Conservation (phyloP, 2,329 filamentous ascomycete species). For the Stagonosporopsis vannaccii region DNA sequence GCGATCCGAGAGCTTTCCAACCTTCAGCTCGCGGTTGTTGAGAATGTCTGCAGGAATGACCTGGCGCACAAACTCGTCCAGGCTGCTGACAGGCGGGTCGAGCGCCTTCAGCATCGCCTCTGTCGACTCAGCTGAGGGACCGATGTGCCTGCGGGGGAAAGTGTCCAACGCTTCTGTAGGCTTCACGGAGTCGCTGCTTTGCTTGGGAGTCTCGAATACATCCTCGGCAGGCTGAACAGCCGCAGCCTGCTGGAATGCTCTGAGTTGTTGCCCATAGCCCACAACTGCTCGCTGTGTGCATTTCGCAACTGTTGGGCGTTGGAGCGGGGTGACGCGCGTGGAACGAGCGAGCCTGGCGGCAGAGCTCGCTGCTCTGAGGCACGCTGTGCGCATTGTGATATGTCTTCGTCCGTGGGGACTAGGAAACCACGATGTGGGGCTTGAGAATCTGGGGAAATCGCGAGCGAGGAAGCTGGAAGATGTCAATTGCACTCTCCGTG, state of each 20-base stretch:
- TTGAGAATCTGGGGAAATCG: conserved; percentile 11
- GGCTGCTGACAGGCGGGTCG: conserved; percentile 72
- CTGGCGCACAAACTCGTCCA: conserved; percentile 85
- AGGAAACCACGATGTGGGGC: conserved; percentile 10
- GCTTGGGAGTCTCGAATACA: conserved; percentile 38
- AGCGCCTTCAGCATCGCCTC: conserved; percentile 81
- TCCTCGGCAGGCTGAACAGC: conserved; percentile 34
- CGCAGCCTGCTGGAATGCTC: conserved; percentile 35
- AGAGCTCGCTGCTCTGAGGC: conserved; percentile 42
- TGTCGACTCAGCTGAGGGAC: conserved; percentile 73
- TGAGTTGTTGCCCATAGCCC: conserved; percentile 25
- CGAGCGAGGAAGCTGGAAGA: conserved; percentile 6
- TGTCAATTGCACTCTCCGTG: conserved; percentile 4
- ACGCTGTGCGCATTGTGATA: conserved; percentile 41
- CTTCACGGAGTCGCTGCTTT: conserved; percentile 24
- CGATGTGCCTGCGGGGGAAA: conserved; percentile 86
- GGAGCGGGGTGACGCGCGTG: conserved; percentile 28
- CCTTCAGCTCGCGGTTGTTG: conserved; percentile 68
- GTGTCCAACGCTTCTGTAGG: conserved; percentile 62
- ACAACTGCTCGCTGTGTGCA: conserved; percentile 26
- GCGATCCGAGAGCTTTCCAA: conserved; percentile 52
- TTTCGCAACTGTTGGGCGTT: conserved; percentile 29
- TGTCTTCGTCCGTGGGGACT: conserved; percentile 9
- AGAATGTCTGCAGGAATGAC: conserved; percentile 84
- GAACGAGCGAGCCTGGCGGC: conserved; percentile 36